These are phyloP conservation scores for Aspergillus fijiensis DNA, from an alignment of 2,329 filamentous ascomycete genomes.

Conservation along the genomic window DNA sequence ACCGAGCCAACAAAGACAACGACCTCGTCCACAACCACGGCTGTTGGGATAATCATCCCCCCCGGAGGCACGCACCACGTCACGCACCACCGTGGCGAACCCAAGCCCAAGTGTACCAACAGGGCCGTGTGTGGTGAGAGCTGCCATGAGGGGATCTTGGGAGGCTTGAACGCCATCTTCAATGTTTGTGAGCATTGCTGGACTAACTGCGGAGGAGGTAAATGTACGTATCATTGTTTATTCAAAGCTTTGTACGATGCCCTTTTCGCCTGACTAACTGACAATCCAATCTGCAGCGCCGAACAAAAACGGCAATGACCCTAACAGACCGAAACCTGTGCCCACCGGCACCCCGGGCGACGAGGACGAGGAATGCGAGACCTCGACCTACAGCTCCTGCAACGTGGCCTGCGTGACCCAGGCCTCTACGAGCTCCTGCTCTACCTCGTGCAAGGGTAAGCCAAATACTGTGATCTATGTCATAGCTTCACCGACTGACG, in stretches of 20 bases:
- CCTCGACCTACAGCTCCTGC: not conserved
- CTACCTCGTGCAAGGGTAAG: not conserved
- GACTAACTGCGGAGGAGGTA: not conserved
- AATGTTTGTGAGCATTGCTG: conserved; percentile 1
- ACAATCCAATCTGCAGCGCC: not conserved
- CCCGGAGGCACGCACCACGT: not conserved
- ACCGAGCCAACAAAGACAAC: not conserved
- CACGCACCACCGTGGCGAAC: not conserved
- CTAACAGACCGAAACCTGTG: not conserved
- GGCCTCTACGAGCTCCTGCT: not conserved
- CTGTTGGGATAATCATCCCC: not conserved
- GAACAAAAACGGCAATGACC: not conserved
- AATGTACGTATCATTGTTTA: not conserved
- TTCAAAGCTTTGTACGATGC: too few relatives aligned
- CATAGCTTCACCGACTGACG: too few relatives aligned
- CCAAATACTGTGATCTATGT: too few relatives aligned
- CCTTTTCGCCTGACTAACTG: too few relatives aligned
- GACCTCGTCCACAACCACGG: not conserved
- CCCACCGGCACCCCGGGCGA: not conserved
- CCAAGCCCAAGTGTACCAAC: not conserved
- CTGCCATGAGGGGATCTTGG: not conserved
- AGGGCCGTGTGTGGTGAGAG: not conserved
- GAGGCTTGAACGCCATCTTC: not conserved
- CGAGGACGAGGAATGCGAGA: not conserved
- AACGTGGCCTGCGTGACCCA: not conserved